Evolutionary conservation across 2,329 filamentous ascomycete species (phyloP).

Genomic region (Chaetomiaceae sp.): DNA sequence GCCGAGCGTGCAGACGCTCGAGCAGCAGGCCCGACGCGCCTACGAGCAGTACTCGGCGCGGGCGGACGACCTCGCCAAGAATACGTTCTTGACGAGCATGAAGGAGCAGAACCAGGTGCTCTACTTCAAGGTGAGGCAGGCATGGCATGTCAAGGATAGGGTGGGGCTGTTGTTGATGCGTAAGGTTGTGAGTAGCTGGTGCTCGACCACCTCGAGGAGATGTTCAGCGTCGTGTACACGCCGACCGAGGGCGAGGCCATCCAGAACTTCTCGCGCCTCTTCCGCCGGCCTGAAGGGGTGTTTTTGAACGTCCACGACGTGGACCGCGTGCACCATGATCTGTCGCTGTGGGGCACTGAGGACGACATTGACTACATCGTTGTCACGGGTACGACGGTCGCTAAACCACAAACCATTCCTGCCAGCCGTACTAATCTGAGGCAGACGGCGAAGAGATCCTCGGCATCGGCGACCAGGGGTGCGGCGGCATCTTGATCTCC

Average conservation of each 20-base stretch:
- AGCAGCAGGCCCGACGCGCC: slow-evolving; percentile 69
- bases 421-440: not conserved
- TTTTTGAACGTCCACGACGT: slow-evolving; percentile 69
- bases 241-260: slow-evolving; percentile 88
- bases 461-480: slow-evolving; percentile 84
- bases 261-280: slow-evolving; percentile 72
- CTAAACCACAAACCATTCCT: not conserved
- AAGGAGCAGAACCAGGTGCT: slow-evolving; percentile 81
- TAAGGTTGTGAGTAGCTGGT: slow-evolving; percentile 50
- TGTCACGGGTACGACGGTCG: slow-evolving; percentile 55
- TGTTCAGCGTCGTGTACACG: slow-evolving; percentile 88
- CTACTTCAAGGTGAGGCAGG: slow-evolving; percentile 58
- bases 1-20: slow-evolving; percentile 63
- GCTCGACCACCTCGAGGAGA: slow-evolving; percentile 72
- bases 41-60: slow-evolving; percentile 70
- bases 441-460: slow-evolving; percentile 64
- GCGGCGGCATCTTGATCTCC: slow-evolving; percentile 77
- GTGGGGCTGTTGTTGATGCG: not conserved
- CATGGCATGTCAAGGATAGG: no score
- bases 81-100: slow-evolving; percentile 79
- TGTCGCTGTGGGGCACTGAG: slow-evolving; percentile 60
- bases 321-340: slow-evolving; percentile 57
- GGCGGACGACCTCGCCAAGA: slow-evolving; percentile 66
- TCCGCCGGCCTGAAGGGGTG: slow-evolving; percentile 72
- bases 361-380: slow-evolving; percentile 87